Evolutionary conservation across 1,284 basidiomycete genomes (phyloP), one percentile per base, ranked within the genome.

Genomic region (Fomitiporia mediterranea): DNA sequence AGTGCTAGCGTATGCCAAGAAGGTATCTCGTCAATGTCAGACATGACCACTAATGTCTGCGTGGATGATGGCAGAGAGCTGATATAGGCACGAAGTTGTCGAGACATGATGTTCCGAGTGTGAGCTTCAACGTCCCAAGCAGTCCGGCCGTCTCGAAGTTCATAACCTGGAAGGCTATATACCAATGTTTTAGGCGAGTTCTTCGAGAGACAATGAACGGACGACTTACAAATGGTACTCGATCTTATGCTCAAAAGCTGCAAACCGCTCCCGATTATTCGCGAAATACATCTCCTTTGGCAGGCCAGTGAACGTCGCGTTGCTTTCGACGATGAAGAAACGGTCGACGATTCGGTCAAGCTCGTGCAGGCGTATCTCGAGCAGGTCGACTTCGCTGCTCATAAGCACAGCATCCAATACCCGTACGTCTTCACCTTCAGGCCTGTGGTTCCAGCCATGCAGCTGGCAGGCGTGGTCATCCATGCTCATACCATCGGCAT

Each of bases 1-100:
- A 89, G 74, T 19, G 70, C 62, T 7, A 86, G 66, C 13, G 86
- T 82, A 57, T 80, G 74, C 15, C 70, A 66, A 0, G 80, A 76
- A 3, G 84, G 81, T 51, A 89, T 77, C 68, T 89, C 86, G 67
- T 89, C 86, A 13, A 87, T 71, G 65, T 90, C 86, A 6, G 81
- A 79, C 75, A 85, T 82, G 57, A 88, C 66, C 30, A 89, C 76
- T 30, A 88, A 11, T 70, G 67, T 42, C 67, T 65, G n/a, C 66
- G 69, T 19, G 7, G 21, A n/a, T 9, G 46, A 21, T 6, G 39
- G 50, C 21, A 58, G n/a, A 74, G 68, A 55, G 75, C 69, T 27
- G 62, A 60, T n/a, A 35, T 54, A 54, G 13, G 37, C 43, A 32
- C 65, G 68, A 15, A 81, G 69, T 32, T 79, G 67, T 4, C 60